Evolutionary conservation across 208 protist species (phyloP).

Genomic region (Histomonas meleagridis): DNA sequence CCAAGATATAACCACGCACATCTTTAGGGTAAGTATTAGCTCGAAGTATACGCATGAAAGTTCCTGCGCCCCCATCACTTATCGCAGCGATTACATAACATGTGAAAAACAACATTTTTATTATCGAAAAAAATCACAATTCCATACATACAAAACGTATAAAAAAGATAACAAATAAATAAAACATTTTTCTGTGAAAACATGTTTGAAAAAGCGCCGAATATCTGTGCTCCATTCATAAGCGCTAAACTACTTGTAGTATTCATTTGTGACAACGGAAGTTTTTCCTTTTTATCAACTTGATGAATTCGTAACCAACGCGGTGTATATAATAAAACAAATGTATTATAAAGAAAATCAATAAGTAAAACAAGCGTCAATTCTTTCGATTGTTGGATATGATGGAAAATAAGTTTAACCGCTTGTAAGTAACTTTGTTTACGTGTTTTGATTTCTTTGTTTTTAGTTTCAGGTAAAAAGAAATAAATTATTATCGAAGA

Average conservation of each 20-base stretch:
- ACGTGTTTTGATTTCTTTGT: background rate
- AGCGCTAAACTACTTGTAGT: background rate
- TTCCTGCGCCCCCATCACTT: background rate
- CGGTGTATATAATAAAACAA: background rate
- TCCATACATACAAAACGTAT: background rate
- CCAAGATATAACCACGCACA: background rate
- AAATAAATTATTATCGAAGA: too few relatives aligned
- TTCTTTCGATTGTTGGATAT: background rate
- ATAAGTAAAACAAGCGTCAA: background rate
- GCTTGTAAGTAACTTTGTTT: background rate
- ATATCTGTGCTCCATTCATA: conserved; percentile 13
- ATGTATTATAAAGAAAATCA: background rate
- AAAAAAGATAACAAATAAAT: background rate
- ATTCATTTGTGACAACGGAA: background rate
- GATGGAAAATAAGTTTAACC: background rate
- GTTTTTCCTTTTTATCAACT: background rate
- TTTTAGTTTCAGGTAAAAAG: too few relatives aligned
- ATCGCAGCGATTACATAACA: background rate
- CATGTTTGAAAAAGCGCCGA: background rate
- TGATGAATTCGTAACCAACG: background rate
- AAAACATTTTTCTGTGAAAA: background rate
- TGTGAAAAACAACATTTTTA: background rate
- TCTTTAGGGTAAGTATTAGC: background rate
- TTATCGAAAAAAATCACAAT: background rate
- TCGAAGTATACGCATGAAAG: background rate